phyloP scores from a whole-genome alignment of 2,329 filamentous ascomycete species.

The Penicillium sp. region DNA sequence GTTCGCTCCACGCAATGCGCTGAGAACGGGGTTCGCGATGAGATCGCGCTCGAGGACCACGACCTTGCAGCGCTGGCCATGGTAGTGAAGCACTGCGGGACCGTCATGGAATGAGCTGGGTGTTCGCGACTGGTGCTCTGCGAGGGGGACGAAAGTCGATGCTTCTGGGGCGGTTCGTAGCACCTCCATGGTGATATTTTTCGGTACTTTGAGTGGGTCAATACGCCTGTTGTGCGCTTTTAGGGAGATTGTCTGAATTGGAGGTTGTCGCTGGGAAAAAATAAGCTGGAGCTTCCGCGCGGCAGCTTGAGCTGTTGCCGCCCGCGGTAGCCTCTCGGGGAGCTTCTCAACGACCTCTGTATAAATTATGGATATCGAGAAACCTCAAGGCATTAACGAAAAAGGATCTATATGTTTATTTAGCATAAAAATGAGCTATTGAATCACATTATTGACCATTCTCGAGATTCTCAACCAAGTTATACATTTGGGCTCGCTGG shows the following conservation, averaged over 20 bases:
- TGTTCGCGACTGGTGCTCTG: constrained; percentile 48
- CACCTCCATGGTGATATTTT: constrained; percentile 39
- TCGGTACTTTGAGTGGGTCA: not conserved
- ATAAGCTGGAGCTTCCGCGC: constrained; percentile 11
- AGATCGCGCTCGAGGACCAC: constrained; percentile 44
- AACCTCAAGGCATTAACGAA: too few species aligned
- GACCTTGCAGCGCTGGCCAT: constrained; percentile 45
- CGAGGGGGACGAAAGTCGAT: constrained; percentile 43
- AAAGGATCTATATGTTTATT: too few species aligned
- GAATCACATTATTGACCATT: too few species aligned
- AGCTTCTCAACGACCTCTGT: too few species aligned
- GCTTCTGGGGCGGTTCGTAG: constrained; percentile 38
- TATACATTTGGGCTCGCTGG: too few species aligned
- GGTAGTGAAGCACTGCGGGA: constrained; percentile 48
- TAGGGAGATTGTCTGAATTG: not conserved
- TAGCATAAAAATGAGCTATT: too few species aligned
- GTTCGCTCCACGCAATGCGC: constrained; percentile 24
- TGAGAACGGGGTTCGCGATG: constrained; percentile 33
- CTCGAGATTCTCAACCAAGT: too few species aligned
- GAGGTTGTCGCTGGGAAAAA: not conserved
- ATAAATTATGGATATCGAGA: too few species aligned
- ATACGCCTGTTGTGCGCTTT: not conserved
- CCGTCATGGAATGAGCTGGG: constrained; percentile 49
- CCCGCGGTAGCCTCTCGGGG: not conserved
- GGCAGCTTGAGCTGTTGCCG: not conserved